Percentiles rank a stretch among this genome's conserved stretches.
Conservation (phyloP, 2,329 filamentous ascomycete species). For the Stylonectria norvegica region DNA sequence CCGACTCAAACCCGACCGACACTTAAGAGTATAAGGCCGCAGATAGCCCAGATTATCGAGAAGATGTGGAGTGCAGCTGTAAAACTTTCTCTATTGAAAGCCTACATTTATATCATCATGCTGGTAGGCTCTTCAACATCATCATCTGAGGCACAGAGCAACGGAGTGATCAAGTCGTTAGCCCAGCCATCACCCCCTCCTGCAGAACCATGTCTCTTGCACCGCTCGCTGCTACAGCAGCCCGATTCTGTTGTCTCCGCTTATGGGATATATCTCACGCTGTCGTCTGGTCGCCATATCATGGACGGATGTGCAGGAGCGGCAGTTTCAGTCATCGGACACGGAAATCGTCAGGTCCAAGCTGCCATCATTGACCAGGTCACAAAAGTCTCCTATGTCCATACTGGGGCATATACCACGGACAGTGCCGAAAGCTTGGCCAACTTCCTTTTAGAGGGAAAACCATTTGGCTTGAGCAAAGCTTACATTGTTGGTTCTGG, state of each 20-base stretch:
- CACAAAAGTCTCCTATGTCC: constrained; percentile 48
- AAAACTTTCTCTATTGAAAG: no score
- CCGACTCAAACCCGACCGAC: no score
- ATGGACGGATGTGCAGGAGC: constrained; percentile 73
- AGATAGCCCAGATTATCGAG: no score
- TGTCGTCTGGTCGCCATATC: constrained; percentile 39
- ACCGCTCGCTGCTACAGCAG: constrained; percentile 31
- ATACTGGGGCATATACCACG: constrained; percentile 41
- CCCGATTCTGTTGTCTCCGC: constrained; percentile 41
- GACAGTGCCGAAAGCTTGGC: constrained; percentile 44
- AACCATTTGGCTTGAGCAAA: constrained; percentile 33
- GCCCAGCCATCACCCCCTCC: no score
- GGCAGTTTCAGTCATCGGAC: constrained; percentile 56
- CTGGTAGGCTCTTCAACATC: no score
- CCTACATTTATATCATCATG: no score
- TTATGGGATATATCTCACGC: constrained; percentile 34
- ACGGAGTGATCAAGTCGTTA: no score
- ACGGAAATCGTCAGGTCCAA: constrained; percentile 58
- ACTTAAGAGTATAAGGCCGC: no score
- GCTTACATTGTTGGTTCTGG: constrained; percentile 35
- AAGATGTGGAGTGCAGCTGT: no score
- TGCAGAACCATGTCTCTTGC: constrained; percentile 27
- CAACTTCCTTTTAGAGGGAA: constrained; percentile 37
- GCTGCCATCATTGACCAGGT: constrained; percentile 59
- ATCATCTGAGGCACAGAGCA: no score